Evolutionary conservation across 495 filamentous ascomycete genomes (phyloP).

Genomic region (Penicillium tannophilum): DNA sequence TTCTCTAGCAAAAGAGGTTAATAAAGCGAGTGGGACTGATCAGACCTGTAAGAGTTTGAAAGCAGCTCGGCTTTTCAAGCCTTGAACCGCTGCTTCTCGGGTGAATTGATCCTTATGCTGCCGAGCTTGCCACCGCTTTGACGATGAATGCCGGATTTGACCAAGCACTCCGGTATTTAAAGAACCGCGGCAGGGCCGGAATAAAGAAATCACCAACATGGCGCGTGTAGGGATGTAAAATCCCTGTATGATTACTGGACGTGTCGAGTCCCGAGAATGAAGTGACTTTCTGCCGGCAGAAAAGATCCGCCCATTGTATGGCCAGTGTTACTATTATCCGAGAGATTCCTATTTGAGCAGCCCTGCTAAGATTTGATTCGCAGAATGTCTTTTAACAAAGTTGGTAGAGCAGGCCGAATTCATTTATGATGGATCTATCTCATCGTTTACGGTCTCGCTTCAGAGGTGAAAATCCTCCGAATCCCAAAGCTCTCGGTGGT

Average conservation of each 20-base stretch:
- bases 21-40: background rate
- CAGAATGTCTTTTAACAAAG: background rate
- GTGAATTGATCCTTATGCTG: constrained; percentile 71
- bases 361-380: background rate
- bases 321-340: background rate
- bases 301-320: background rate
- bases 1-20: background rate
- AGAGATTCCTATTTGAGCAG: too few species aligned
- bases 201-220: constrained; percentile 13
- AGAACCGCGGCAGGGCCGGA: background rate
- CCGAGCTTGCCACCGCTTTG: constrained; percentile 77
- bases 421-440: background rate
- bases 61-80: constrained; percentile 84
- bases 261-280: background rate
- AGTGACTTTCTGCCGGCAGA: constrained; percentile 1
- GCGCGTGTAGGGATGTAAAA: background rate
- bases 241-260: background rate
- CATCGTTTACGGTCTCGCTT: constrained; percentile 71
- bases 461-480: constrained; percentile 70
- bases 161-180: background rate
- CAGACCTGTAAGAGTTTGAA: constrained; percentile 84
- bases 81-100: constrained; percentile 69
- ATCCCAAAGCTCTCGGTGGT: constrained; percentile 21
- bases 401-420: background rate
- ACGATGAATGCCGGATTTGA: constrained; percentile 59